Evolutionary conservation across 306 rosid species (phyloP), one percentile per base, ranked within the genome.

Genomic region (Vigna reflexopilosa): DNA sequence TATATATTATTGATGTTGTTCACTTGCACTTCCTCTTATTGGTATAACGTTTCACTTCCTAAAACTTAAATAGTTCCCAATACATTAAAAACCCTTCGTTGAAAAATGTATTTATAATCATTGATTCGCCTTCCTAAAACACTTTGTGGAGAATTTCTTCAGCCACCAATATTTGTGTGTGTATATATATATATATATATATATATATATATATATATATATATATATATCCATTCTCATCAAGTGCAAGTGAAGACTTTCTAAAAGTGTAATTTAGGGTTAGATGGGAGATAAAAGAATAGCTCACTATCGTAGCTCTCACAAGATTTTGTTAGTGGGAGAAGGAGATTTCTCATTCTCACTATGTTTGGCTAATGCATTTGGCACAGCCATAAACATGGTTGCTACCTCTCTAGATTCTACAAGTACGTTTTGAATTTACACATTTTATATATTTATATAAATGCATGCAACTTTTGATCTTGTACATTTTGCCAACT

Each of bases 271-370:
- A 13, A 7, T 20, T 0, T 3, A 14, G 57, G 5, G 24, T 47
- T 24, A n/a, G 54, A 67, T 38, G 73, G 44, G 19, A 58, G 83
- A 69, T 38, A 85, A 42, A 76, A n/a, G 1, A 6, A 79, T 81
- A 9, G 58, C 0, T 48, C 78, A 82, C 45, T 88, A 77, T 17
- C 19, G 15, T 12, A 74, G 81, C 51, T 51, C 49, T 11, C 87
- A 86, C 2, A 34, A 9, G 22, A 88, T 83, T 42, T 82, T 84
- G 12, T 86, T 81, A 7, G 86, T 72, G 26, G 88, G 86, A 62
- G 88, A 86, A 54, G 89, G 85, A 32, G 86, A 88, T 73, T 85
- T 81, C 75, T 85, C 88, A 19, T 86, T 83, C 15, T 51, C 89
- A 5, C 80, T 72, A n/a, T 86, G 79, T 55, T 65, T 86, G 44